A percentile compares a stretch with the other conserved stretches of the same genome.
Conservation (phyloP, 2,329 filamentous ascomycete species). For the Ophiosphaerella narmari region DNA sequence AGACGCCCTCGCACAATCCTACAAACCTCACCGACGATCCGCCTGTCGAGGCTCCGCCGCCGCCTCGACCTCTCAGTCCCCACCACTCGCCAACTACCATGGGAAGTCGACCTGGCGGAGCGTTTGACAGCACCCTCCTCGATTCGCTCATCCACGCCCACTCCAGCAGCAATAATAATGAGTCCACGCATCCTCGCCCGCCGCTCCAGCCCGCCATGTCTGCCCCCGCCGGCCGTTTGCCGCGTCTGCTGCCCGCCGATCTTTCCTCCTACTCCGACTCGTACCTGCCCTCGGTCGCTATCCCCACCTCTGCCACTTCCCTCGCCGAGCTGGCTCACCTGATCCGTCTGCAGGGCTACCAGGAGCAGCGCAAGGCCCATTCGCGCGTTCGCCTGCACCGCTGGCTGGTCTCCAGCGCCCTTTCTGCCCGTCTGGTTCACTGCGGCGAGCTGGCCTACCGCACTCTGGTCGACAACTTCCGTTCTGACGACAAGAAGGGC, state of each 20-base stretch:
- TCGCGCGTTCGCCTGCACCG: constrained; percentile 74
- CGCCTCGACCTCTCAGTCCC: constrained; percentile 56
- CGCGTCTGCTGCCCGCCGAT: constrained; percentile 66
- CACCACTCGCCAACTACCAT: constrained; percentile 33
- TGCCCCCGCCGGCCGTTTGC: constrained; percentile 51
- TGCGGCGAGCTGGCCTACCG: constrained; percentile 76
- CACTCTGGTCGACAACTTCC: constrained; percentile 77
- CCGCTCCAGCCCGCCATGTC: constrained; percentile 51
- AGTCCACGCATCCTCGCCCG: constrained; percentile 27
- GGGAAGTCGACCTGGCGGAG: constrained; percentile 44
- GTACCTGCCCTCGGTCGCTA: constrained; percentile 60
- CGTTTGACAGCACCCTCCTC: constrained; percentile 18
- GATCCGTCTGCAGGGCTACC: constrained; percentile 77
- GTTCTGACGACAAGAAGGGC: constrained; percentile 75
- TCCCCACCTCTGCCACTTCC: constrained; percentile 65
- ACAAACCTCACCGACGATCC: constrained; percentile 56
- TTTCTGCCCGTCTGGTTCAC: constrained; percentile 74
- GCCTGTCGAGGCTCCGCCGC: constrained; percentile 56
- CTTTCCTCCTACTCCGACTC: constrained; percentile 69
- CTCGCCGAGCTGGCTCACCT: constrained; percentile 79
- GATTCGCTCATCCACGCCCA: too few relatives aligned
- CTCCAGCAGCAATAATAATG: constrained; percentile 17
- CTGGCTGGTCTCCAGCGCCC: constrained; percentile 73
- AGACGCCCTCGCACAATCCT: constrained; percentile 55
- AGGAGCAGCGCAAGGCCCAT: constrained; percentile 77